Evolutionary conservation across 2,329 filamentous ascomycete species (phyloP), one percentile per base, ranked within the genome.

Genomic region (Neoscytalidium dimidiatum): DNA sequence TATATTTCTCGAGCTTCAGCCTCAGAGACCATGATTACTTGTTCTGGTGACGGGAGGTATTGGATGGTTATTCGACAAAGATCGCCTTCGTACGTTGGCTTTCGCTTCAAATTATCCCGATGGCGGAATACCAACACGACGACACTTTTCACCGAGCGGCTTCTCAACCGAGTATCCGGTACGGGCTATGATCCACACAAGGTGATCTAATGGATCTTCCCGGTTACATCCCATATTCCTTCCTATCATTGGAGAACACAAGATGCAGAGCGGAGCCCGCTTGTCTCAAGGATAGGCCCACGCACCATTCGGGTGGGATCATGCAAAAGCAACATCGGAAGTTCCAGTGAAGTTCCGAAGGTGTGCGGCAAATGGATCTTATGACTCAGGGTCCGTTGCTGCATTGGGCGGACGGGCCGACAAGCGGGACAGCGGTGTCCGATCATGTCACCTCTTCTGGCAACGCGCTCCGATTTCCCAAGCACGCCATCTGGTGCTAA

Each of bases 1-100:
- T 79, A 79, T 29, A 79, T 77, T 4, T 69, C 72, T 19, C 72
- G 71, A 1, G 77, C 77, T 69, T 79, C 76, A 29, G 67, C 29
- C 71, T 79, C 76, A 23, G 74, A 71, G 3, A 75, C 71, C 76
- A 79, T 79, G 26, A 14, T 21, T 6, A 7, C 29, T 52, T 19
- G 49, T 49, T 14, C 28, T 51, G 29, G 9, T 21, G 49, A 11
- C 11, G 29, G 6, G 7, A 9, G 19, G 26, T 33, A 29, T n/a
- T 51, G 46, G 23, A 2, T 51, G 26, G 13, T 28, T 14, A 19
- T 44, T 7, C 41, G 35, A 38, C n/a, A 5, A 46, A 46, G 43
- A 46, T 6, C 5, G 11, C 23, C 5, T 26, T 8, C 19, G 43
- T 4, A 46, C 9, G 17, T 23, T 23, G 21, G 4, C 21, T 7